A percentile compares a stretch with the other conserved stretches of the same genome.
Conservation (phyloP, 495 filamentous ascomycete species). For the Podospora sp. region DNA sequence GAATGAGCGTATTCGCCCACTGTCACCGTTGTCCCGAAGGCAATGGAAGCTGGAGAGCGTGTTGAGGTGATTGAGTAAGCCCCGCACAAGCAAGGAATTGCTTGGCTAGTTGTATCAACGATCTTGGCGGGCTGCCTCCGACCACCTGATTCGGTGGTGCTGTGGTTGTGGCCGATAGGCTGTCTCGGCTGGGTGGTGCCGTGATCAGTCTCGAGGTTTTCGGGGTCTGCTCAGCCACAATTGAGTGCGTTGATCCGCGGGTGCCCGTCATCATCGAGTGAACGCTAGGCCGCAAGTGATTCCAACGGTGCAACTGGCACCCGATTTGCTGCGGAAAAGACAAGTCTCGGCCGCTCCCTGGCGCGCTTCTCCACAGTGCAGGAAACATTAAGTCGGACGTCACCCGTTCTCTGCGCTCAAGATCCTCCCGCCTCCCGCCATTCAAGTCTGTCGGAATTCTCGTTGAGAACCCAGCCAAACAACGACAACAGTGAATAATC, state of each 20-base stretch:
- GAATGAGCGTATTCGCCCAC: not conserved
- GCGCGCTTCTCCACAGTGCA: not conserved
- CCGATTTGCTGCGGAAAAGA: slow-evolving; percentile 1
- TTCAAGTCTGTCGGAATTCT: not conserved
- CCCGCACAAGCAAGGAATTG: not conserved
- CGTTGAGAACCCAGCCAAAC: not conserved
- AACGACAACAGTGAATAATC: not conserved
- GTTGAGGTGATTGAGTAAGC: not conserved
- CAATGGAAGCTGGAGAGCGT: not conserved
- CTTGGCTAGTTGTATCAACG: not conserved
- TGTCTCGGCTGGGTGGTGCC: slow-evolving; percentile 10
- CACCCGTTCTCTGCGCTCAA: slow-evolving; percentile 14
- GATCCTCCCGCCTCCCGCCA: slow-evolving; percentile 8
- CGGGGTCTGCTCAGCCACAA: slow-evolving; percentile 22
- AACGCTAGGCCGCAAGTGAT: slow-evolving; percentile 7
- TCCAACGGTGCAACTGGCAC: not conserved
- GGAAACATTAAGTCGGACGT: slow-evolving; percentile 25
- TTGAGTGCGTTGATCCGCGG: slow-evolving; percentile 15
- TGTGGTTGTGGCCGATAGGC: not conserved
- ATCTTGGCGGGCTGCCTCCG: slow-evolving; percentile 21
- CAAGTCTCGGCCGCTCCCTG: not conserved
- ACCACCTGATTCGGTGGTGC: not conserved
- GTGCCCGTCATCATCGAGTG: not conserved
- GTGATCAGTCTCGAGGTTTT: not conserved
- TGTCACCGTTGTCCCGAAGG: not conserved